A percentile compares a stretch with the other conserved stretches of the same genome.
Evolutionary conservation across 1,284 basidiomycete species (phyloP).

Genomic region (Rhodotorula sp.): DNA sequence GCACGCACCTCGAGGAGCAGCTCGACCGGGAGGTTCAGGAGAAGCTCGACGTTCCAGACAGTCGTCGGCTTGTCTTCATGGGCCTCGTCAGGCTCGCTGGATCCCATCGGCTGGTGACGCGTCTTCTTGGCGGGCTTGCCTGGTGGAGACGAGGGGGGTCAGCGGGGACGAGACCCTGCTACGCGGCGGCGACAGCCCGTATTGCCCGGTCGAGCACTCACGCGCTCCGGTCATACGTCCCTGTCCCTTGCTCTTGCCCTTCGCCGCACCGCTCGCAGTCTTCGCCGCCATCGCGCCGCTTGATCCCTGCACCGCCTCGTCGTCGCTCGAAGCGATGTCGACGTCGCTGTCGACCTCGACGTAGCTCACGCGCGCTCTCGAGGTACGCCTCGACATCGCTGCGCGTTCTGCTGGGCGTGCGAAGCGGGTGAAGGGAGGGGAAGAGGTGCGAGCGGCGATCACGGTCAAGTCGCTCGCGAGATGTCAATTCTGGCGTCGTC

Average conservation of each 20-base stretch:
- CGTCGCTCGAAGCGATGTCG: conserved; percentile 6
- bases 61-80: background rate
- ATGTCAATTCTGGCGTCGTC: too few relatives aligned
- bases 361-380: conserved; percentile 2
- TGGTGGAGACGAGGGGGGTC: background rate
- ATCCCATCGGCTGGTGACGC: too few relatives aligned
- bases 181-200: background rate
- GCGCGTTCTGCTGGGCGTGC: background rate
- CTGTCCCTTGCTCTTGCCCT: background rate
- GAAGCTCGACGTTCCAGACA: background rate
- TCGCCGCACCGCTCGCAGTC: background rate
- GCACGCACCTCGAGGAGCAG: conserved; percentile 14
- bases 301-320: background rate
- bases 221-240: too few relatives aligned
- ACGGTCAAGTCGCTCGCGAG: too few relatives aligned
- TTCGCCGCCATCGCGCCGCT: background rate
- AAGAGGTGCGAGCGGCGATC: too few relatives aligned
- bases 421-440: too few relatives aligned
- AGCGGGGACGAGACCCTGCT: background rate
- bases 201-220: too few relatives aligned
- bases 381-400: background rate
- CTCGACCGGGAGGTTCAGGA: conserved; percentile 13
- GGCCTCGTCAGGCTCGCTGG: too few relatives aligned
- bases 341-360: conserved; percentile 14
- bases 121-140: background rate